phyloP scores from a whole-genome alignment of 495 filamentous ascomycete species.

The Filosporella fistucella region DNA sequence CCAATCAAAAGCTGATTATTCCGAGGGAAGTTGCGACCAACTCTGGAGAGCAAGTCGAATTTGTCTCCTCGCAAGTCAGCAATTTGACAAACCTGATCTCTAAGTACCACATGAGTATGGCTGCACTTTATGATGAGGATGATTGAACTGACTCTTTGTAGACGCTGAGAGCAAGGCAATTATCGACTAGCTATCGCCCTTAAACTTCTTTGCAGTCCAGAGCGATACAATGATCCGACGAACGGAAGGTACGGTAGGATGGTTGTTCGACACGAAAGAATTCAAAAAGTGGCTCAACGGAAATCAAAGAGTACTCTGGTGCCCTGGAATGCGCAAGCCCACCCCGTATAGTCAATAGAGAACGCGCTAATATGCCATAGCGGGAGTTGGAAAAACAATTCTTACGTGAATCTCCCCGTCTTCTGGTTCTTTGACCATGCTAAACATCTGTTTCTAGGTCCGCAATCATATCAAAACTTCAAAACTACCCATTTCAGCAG shows the following conservation, averaged over 20 bases:
- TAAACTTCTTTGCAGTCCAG: constrained; percentile 29
- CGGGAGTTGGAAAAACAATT: constrained; percentile 6
- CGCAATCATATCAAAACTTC: background rate
- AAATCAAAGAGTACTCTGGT: background rate
- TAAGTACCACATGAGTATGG: background rate
- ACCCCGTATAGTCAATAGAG: background rate
- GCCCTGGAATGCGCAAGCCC: constrained; percentile 1
- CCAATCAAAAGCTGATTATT: background rate
- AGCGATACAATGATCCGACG: constrained; percentile 26
- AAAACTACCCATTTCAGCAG: background rate
- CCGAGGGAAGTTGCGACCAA: background rate
- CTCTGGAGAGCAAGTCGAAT: background rate
- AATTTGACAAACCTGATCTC: background rate
- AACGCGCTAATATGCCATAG: background rate
- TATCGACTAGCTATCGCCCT: constrained; percentile 25
- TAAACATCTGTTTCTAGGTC: background rate
- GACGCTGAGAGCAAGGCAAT: too few relatives aligned
- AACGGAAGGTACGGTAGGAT: constrained; percentile 33
- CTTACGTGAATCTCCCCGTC: background rate
- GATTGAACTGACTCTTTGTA: too few relatives aligned
- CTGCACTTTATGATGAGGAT: too few relatives aligned
- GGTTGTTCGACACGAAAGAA: constrained; percentile 32
- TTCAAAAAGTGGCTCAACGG: constrained; percentile 29
- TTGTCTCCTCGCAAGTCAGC: background rate
- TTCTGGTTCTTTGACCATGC: too few relatives aligned